Percentiles rank a stretch among this genome's conserved stretches.
Conservation (phyloP, 2,329 filamentous ascomycete species). For the Neoarthrinium moseri region DNA sequence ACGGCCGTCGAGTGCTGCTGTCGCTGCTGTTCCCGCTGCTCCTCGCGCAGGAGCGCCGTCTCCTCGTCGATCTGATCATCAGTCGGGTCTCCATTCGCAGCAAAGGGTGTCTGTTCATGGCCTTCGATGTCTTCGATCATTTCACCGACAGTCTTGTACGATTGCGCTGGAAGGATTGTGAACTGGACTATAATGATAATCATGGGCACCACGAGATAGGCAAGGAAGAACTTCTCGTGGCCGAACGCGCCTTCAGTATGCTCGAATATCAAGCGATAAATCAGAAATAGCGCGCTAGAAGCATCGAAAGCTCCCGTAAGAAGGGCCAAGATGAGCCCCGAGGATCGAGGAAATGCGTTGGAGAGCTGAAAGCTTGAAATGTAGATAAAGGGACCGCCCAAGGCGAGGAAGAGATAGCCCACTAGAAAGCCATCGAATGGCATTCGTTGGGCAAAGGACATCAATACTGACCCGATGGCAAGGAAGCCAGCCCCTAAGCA, state of each 20-base stretch:
- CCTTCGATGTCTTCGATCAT: conserved; percentile 71
- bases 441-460: conserved; percentile 65
- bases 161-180: conserved; percentile 69
- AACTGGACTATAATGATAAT: conserved; percentile 67
- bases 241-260: conserved; percentile 54
- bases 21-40: conserved; percentile 59
- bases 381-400: conserved; percentile 80
- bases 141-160: conserved; percentile 84
- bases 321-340: conserved; percentile 76
- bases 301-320: conserved; percentile 83
- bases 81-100: conserved; percentile 28
- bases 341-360: conserved; percentile 76
- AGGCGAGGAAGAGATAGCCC: conserved; percentile 73
- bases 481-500: conserved; percentile 70
- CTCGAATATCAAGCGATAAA: conserved; percentile 72
- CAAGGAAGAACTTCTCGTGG: conserved; percentile 67
- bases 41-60: conserved; percentile 52
- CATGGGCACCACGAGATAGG: conserved; percentile 68
- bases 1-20: conserved; percentile 62
- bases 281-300: conserved; percentile 73
- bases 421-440: conserved; percentile 73
- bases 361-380: conserved; percentile 83
- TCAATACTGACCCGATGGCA: conserved; percentile 65
- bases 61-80: conserved; percentile 61
- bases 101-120: conserved; percentile 30